A percentile compares a stretch with the other conserved stretches of the same genome.
These are phyloP conservation scores for Nicotiana tomentosiformis DNA, from an alignment of 257 asterid species.

Conservation along the genomic window DNA sequence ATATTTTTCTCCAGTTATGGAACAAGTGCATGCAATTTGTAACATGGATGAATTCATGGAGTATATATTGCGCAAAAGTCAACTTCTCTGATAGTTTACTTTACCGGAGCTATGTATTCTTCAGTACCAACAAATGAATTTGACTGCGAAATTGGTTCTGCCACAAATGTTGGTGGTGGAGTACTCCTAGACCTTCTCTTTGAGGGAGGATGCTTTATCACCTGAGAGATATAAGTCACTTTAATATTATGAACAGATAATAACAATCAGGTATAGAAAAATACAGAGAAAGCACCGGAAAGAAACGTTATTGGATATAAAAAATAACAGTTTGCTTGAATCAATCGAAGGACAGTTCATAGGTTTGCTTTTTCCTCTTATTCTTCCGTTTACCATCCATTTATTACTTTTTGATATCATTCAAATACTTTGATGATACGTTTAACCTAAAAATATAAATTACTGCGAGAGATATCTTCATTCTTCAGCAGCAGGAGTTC, in stretches of 20 bases:
- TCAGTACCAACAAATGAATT: conserved; percentile 98
- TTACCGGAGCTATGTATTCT: conserved; percentile 98
- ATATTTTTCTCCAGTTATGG: background rate
- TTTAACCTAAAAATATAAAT: background rate
- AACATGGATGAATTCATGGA: background rate
- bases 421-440: background rate
- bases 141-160: conserved; percentile 85
- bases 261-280: background rate
- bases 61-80: background rate
- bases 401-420: background rate
- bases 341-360: background rate
- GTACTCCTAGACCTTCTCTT: conserved; percentile 63
- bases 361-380: background rate
- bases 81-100: background rate
- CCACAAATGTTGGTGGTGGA: conserved; percentile 76
- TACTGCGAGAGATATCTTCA: background rate
- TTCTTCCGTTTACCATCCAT: background rate
- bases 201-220: conserved; percentile 58
- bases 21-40: background rate
- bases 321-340: background rate
- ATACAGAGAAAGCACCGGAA: background rate
- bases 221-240: conserved; percentile 34
- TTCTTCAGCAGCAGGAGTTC: background rate
- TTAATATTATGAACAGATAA: background rate
- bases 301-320: background rate